phyloP scores from a whole-genome alignment of 208 protist species.

The Wallacemonas sp. region DNA sequence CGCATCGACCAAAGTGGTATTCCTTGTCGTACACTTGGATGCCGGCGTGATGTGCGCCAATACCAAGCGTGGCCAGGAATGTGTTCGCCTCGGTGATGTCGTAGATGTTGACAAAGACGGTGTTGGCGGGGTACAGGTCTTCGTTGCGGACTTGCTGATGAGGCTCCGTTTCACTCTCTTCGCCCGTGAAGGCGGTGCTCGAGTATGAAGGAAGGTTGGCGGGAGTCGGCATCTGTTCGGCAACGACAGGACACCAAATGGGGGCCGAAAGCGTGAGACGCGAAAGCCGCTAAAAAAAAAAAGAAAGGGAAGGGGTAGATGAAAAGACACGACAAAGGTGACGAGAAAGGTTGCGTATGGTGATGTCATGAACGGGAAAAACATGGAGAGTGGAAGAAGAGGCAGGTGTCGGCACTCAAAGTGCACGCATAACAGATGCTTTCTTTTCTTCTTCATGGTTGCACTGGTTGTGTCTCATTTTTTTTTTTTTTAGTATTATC shows the following conservation, averaged over 20 bases:
- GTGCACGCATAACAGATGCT: no score
- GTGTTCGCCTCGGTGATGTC: constrained; percentile 44
- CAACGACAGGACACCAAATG: no score
- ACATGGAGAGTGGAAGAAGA: no score
- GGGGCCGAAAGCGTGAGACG: background rate
- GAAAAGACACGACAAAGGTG: no score
- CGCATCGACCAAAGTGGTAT: constrained; percentile 57
- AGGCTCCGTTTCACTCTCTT: background rate
- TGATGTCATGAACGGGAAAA: no score
- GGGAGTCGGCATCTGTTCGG: background rate
- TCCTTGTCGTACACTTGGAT: constrained; percentile 77
- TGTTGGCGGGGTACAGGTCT: constrained; percentile 27
- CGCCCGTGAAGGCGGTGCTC: background rate
- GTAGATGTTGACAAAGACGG: constrained; percentile 57
- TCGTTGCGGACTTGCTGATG: background rate
- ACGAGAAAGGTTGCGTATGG: no score
- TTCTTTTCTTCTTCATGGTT: no score
- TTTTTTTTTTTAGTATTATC: no score
- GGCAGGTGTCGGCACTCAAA: no score
- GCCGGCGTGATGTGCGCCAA: constrained; percentile 58
- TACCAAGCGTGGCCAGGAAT: constrained; percentile 32
- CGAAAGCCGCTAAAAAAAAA: background rate
- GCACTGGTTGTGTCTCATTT: no score
- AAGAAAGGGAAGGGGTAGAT: background rate
- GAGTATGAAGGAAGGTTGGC: background rate